Evolutionary conservation across 495 filamentous ascomycete genomes (phyloP).

Genomic region (Penicillium diatomitis): DNA sequence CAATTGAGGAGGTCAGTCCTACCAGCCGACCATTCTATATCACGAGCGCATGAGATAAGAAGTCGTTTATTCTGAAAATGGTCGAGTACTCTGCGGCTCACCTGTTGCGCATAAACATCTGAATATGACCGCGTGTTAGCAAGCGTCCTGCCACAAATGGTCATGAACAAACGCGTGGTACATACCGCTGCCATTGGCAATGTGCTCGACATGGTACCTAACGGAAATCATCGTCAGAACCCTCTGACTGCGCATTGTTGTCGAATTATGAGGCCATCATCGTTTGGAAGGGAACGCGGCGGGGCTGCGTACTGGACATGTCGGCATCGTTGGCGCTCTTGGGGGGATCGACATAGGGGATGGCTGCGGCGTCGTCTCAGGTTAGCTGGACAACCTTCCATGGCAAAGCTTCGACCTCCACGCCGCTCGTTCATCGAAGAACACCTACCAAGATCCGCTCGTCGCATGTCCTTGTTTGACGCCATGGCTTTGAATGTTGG

Average conservation of each 20-base stretch:
- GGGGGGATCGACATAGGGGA: constrained; percentile 53
- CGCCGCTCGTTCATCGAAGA: neutral
- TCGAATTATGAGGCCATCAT: no score
- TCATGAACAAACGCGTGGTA: constrained; percentile 5
- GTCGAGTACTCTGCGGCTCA: constrained; percentile 30
- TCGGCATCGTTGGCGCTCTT: constrained; percentile 46
- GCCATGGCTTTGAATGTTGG: constrained; percentile 43
- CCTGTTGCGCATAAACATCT: constrained; percentile 87
- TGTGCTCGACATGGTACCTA: constrained; percentile 69
- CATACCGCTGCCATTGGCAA: constrained; percentile 83
- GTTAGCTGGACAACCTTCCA: constrained; percentile 2
- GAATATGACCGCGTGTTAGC: constrained; percentile 11
- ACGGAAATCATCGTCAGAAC: constrained; percentile 6
- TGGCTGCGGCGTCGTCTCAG: constrained; percentile 32
- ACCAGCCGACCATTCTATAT: constrained; percentile 70
- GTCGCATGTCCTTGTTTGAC: constrained; percentile 77
- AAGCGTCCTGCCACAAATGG: neutral
- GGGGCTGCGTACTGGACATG: constrained; percentile 37
- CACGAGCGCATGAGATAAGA: neutral
- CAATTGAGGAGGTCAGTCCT: constrained; percentile 15
- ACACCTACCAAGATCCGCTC: constrained; percentile 67
- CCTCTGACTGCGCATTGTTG: neutral
- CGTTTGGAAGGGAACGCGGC: neutral
- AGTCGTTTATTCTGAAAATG: neutral
- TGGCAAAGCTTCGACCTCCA: neutral